Conservation (phyloP, 345 rosid species). For the Brassica carinata region DNA sequence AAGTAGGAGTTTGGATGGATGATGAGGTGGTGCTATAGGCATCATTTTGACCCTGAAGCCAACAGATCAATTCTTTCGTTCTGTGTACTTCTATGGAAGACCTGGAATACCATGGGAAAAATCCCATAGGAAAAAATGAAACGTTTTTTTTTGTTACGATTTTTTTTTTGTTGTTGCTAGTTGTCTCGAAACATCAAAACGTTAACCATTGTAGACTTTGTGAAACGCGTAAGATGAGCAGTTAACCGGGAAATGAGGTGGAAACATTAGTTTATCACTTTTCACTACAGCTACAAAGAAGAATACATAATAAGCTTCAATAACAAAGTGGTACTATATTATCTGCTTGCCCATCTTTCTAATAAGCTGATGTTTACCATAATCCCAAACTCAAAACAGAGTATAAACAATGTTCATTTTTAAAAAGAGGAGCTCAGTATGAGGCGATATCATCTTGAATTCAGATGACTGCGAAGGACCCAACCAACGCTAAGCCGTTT, state of each 20-base stretch:
- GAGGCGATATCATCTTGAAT: background rate
- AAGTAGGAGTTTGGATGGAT: conserved; percentile 8
- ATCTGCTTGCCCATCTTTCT: too few species aligned
- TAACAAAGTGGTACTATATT: too few species aligned
- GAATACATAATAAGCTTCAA: background rate
- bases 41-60: conserved; percentile 22
- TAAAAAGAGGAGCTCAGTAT: background rate
- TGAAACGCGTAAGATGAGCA: background rate
- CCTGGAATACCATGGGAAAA: conserved; percentile 27
- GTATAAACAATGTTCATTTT: too few species aligned
- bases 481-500: too few species aligned
- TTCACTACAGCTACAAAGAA: background rate
- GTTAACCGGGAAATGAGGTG: background rate
- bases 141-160: background rate
- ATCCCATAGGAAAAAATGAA: background rate
- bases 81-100: conserved; percentile 7
- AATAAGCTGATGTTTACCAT: background rate
- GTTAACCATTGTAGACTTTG: background rate
- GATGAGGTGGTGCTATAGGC: conserved; percentile 24
- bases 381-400: background rate
- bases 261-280: background rate
- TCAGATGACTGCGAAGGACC: too few species aligned
- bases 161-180: background rate
- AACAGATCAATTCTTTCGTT: conserved; percentile 21
- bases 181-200: too few species aligned